Percentiles rank a stretch among this genome's conserved stretches.
Conservation (phyloP, 2,329 filamentous ascomycete species). For the Cercospora sp. region DNA sequence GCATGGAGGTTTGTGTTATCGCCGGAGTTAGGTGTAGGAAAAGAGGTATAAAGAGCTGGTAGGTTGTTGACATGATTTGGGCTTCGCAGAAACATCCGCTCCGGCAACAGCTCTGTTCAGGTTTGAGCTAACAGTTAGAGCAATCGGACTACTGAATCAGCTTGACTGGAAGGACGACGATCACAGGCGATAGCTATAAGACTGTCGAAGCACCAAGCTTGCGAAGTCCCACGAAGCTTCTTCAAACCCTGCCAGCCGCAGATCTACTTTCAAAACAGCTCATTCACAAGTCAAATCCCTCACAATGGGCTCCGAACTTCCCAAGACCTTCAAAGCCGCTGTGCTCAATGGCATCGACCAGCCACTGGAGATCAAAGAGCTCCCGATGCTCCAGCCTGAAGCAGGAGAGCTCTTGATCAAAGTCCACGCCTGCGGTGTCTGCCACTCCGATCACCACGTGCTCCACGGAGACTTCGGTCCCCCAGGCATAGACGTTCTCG, state of each 20-base stretch:
- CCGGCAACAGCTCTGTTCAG: background rate
- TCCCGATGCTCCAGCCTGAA: constrained; percentile 58
- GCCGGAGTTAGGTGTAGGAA: background rate
- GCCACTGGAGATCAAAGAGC: constrained; percentile 60
- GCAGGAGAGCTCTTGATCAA: constrained; percentile 67
- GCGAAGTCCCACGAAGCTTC: background rate
- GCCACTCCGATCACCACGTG: constrained; percentile 64
- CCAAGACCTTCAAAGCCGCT: constrained; percentile 67
- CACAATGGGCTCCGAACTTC: constrained; percentile 38
- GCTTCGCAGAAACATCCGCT: background rate
- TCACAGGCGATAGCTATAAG: background rate
- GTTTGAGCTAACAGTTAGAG: background rate
- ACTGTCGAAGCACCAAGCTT: background rate
- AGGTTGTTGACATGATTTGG: background rate
- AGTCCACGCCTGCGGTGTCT: constrained; percentile 70
- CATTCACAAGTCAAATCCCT: background rate
- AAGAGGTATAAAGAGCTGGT: background rate
- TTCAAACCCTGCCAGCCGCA: background rate
- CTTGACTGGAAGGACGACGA: background rate
- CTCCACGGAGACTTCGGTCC: constrained; percentile 55
- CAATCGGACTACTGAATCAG: background rate
- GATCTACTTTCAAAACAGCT: background rate
- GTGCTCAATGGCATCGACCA: constrained; percentile 56
- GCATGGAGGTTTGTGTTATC: background rate
- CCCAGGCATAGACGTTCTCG: constrained; percentile 42